phyloP scores from a whole-genome alignment of 1,139 yeast species.

The Eremothecium cymbalariae region DNA sequence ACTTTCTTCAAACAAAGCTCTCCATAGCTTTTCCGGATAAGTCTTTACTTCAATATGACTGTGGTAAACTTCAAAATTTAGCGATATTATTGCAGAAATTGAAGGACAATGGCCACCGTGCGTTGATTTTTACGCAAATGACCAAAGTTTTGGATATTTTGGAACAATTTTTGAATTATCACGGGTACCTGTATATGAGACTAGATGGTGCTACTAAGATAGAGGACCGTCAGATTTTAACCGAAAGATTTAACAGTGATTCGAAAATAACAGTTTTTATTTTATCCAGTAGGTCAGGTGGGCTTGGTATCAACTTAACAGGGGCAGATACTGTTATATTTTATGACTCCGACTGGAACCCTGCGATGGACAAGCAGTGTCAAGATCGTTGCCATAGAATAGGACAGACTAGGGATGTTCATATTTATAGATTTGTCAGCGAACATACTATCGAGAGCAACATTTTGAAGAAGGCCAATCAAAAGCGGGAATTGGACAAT shows the following conservation, averaged over 20 bases:
- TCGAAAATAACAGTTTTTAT: conserved; percentile 83
- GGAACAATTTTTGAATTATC: conserved; percentile 88
- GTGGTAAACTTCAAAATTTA: conserved; percentile 88
- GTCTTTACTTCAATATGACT: conserved; percentile 83
- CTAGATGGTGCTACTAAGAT: conserved; percentile 96
- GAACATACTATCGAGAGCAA: conserved; percentile 96
- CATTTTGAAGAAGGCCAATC: conserved; percentile 89
- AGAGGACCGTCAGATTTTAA: conserved; percentile 89
- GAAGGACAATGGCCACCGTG: conserved; percentile 83
- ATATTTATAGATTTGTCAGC: conserved; percentile 89
- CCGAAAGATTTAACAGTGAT: conserved; percentile 88
- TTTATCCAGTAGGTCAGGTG: conserved; percentile 93
- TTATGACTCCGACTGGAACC: conserved; percentile 99
- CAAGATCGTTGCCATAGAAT: conserved; percentile 99
- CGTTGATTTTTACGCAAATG: conserved; percentile 96
- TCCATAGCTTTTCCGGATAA: conserved; percentile 97
- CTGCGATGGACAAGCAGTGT: conserved; percentile 99
- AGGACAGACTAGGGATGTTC: conserved; percentile 97
- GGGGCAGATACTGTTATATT: conserved; percentile 99
- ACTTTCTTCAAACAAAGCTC: conserved; percentile 73
- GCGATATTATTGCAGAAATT: conserved; percentile 69
- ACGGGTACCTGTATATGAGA: conserved; percentile 90
- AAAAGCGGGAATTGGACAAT: conserved; percentile 88
- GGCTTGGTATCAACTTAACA: conserved; percentile 91
- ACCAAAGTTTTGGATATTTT: conserved; percentile 88